phyloP scores from a whole-genome alignment of 768 basidiomycete species.

The Russula sp. region DNA sequence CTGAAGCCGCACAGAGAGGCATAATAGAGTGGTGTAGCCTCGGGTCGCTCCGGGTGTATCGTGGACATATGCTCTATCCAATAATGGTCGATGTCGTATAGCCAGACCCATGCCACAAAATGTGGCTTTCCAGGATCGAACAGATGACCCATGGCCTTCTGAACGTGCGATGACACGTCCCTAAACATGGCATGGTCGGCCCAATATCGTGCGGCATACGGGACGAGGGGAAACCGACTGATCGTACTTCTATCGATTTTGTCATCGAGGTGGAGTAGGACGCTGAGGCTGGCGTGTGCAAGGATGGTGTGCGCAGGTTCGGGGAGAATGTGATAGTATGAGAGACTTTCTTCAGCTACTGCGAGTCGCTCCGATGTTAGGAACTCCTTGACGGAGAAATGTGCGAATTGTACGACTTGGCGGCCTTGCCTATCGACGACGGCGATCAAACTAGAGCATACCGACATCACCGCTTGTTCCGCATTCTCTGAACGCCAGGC shows the following conservation, averaged over 20 bases:
- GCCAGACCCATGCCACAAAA: conserved; percentile 13
- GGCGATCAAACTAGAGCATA: not conserved
- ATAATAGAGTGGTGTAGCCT: conserved; percentile 3
- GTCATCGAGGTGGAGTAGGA: conserved; percentile 10
- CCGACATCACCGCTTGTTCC: not conserved
- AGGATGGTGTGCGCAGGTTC: conserved; percentile 11
- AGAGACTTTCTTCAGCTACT: not conserved
- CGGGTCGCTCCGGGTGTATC: not conserved
- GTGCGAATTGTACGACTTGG: conserved; percentile 8
- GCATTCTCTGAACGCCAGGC: conserved; percentile 1
- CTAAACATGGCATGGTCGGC: not conserved
- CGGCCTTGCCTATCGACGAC: not conserved
- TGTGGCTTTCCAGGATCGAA: not conserved
- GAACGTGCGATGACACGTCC: not conserved
- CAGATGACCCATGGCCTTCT: not conserved
- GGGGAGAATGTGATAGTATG: conserved; percentile 11
- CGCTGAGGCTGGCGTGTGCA: not conserved
- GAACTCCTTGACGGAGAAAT: conserved; percentile 24
- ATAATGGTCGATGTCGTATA: conserved; percentile 12
- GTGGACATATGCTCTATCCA: not conserved
- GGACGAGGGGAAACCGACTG: not conserved
- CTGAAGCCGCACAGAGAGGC: conserved; percentile 3
- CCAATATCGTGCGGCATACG: conserved; percentile 14
- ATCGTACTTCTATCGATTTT: not conserved
- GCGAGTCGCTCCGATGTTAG: conserved; percentile 15